Conservation (phyloP, 2,329 filamentous ascomycete genomes). For the Penicillium sp. region DNA sequence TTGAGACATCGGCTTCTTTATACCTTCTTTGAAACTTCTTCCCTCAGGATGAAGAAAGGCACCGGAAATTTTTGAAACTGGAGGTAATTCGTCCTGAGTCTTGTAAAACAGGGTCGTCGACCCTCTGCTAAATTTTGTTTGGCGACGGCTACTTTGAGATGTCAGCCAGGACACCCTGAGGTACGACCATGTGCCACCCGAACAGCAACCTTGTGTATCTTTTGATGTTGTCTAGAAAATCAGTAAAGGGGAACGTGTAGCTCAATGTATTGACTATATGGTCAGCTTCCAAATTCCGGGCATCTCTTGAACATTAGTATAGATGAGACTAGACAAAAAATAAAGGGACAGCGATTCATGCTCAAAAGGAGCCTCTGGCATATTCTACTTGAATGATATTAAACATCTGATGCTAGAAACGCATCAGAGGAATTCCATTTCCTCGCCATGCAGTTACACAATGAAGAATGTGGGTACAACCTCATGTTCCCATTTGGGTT, state of each 20-base stretch:
- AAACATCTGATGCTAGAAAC: too few species aligned
- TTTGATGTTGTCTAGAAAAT: not conserved
- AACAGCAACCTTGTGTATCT: not conserved
- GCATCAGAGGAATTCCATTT: not conserved
- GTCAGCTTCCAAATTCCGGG: not conserved
- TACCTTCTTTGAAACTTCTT: too few species aligned
- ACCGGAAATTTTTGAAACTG: too few species aligned
- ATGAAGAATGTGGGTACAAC: not conserved
- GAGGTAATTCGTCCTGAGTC: too few species aligned
- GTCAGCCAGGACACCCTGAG: not conserved
- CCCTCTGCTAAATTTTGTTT: not conserved
- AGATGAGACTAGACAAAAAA: not conserved
- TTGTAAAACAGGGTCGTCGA: not conserved
- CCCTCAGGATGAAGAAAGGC: too few species aligned
- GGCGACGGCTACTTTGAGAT: not conserved
- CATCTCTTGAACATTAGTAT: not conserved
- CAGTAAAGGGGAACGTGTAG: not conserved
- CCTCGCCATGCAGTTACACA: not conserved
- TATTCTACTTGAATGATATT: too few species aligned
- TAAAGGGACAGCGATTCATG: too few species aligned
- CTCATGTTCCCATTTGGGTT: not conserved
- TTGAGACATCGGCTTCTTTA: too few species aligned
- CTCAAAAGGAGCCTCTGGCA: too few species aligned
- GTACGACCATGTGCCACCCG: slow-evolving; percentile 1
- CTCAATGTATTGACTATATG: not conserved